Evolutionary conservation across 2,329 filamentous ascomycete genomes (phyloP).

Genomic region (Sclerotinia sclerotiorum): DNA sequence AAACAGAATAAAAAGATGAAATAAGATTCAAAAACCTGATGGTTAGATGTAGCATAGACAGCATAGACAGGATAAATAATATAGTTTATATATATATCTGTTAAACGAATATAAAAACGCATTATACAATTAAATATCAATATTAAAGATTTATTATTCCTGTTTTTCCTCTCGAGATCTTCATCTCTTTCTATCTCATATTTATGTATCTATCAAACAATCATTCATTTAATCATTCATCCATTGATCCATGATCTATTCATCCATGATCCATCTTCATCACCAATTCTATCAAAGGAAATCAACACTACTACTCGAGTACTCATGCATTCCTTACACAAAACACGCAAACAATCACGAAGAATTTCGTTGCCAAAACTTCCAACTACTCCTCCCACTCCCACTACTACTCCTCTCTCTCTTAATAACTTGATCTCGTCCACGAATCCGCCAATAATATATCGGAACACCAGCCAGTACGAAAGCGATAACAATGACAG

Average conservation of each 20-base stretch:
- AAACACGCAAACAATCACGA: not conserved
- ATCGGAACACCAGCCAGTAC: constrained; percentile 80
- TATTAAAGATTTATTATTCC: constrained; percentile 5
- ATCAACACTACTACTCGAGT: no score
- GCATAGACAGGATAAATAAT: no score
- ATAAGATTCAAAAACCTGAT: no score
- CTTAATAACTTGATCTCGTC: constrained; percentile 55
- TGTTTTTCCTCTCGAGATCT: not conserved
- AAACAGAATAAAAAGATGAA: no score
- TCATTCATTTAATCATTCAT: not conserved
- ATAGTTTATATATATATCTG: no score
- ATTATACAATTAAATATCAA: not conserved
- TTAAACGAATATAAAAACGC: not conserved
- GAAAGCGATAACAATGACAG: constrained; percentile 80
- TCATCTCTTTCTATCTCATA: not conserved
- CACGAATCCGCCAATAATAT: constrained; percentile 82
- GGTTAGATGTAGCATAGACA: no score
- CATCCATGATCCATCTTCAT: not conserved
- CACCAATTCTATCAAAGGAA: not conserved
- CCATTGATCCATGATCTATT: not conserved
- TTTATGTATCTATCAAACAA: not conserved
- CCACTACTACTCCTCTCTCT: constrained; percentile 45
- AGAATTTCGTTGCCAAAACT: constrained; percentile 53
- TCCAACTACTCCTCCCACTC: constrained; percentile 51
- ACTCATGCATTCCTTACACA: no score